phyloP scores from a whole-genome alignment of 108 stramenopile species.

The Nannochloropsis gaditana region DNA sequence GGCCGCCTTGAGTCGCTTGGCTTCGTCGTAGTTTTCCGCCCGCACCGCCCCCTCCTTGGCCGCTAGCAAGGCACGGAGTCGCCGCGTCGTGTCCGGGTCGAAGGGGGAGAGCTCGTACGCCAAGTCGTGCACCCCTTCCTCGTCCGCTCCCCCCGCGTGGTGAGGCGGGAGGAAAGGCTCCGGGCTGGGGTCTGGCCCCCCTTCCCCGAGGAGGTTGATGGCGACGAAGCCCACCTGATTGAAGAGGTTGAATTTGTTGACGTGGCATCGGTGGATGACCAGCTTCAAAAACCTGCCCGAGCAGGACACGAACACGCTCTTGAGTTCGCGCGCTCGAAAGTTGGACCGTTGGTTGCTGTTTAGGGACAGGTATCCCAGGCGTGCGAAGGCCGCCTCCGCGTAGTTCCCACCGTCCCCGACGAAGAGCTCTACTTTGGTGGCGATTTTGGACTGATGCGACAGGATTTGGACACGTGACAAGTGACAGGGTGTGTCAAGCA shows the following conservation, averaged over 20 bases:
- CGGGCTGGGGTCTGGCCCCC: not conserved
- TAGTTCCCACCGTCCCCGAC: slow-evolving; percentile 51
- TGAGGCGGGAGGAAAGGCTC: not conserved
- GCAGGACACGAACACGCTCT: slow-evolving; percentile 57
- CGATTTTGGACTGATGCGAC: slow-evolving; percentile 59
- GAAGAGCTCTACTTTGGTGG: slow-evolving; percentile 59
- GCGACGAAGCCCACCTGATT: slow-evolving; percentile 56
- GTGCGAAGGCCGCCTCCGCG: slow-evolving; percentile 47
- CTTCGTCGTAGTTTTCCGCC: slow-evolving; percentile 58
- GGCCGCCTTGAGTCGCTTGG: slow-evolving; percentile 56
- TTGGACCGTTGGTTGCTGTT: slow-evolving; percentile 57
- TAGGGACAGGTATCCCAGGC: slow-evolving; percentile 54
- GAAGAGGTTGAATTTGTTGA: slow-evolving; percentile 56
- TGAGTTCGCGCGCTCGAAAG: slow-evolving; percentile 59
- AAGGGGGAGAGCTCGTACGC: not conserved
- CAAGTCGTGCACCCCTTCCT: not conserved
- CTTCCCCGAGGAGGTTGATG: slow-evolving; percentile 37
- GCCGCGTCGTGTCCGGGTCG: slow-evolving; percentile 38
- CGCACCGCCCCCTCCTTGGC: slow-evolving; percentile 56
- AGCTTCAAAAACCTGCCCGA: slow-evolving; percentile 52
- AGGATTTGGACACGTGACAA: slow-evolving; percentile 54
- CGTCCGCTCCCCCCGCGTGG: not conserved
- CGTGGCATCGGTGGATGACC: slow-evolving; percentile 58
- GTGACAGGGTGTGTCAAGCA: not conserved
- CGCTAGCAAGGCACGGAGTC: slow-evolving; percentile 38